A percentile compares a stretch with the other conserved stretches of the same genome.
Evolutionary conservation across 2,329 filamentous ascomycete species (phyloP).

Genomic region (Fusarium avenaceum): DNA sequence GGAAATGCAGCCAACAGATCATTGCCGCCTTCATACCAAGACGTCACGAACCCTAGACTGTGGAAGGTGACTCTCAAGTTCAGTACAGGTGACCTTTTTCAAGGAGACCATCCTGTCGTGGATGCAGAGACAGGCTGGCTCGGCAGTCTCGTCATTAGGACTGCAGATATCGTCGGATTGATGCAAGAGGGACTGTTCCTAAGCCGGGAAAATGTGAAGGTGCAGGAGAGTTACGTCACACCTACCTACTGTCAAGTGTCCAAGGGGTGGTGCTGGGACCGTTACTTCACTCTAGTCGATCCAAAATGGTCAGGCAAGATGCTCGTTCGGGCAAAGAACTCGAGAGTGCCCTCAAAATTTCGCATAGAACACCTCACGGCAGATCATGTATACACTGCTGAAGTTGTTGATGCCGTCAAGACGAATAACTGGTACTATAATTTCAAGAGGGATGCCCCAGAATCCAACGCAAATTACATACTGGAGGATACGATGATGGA

Average conservation of each 20-base stretch:
- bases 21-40: background rate
- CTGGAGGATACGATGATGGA: background rate
- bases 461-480: background rate
- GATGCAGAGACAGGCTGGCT: background rate
- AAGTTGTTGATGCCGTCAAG: fast-evolving
- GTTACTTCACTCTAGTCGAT: background rate
- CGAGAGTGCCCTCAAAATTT: background rate
- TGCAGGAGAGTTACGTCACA: background rate
- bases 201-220: fast-evolving
- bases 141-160: background rate
- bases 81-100: background rate
- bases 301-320: background rate
- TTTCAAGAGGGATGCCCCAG: background rate
- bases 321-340: background rate
- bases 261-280: fast-evolving
- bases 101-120: background rate
- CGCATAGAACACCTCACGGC: background rate
- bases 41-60: background rate
- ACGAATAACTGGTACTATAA: background rate
- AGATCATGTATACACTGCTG: fast-evolving
- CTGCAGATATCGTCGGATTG: background rate
- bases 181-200: conserved; percentile 1
- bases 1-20: background rate
- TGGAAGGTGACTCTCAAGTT: background rate
- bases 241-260: fast-evolving